These are phyloP conservation scores for Plasmodium cynomolgi DNA, from an alignment of 169 alveolate genomes.

Conservation along the genomic window DNA sequence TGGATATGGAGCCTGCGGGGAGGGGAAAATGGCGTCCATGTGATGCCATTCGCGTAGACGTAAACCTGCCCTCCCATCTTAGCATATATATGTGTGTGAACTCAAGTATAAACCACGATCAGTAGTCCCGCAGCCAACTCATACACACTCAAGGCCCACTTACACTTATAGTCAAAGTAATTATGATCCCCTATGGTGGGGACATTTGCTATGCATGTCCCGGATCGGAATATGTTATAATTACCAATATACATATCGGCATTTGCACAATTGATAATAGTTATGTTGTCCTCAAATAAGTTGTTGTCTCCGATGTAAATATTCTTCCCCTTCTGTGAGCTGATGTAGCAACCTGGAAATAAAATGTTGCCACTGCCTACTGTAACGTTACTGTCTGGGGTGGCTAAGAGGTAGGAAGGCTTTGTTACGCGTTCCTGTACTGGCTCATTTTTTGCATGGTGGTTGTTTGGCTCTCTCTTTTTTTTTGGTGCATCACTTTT, in stretches of 20 bases:
- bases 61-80: neutral
- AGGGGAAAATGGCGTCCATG: neutral
- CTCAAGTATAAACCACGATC: neutral
- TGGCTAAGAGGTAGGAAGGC: neutral
- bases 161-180: constrained; percentile 61
- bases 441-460: neutral
- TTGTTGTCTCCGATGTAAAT: constrained; percentile 47
- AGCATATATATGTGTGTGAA: neutral
- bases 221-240: constrained; percentile 65
- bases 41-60: neutral
- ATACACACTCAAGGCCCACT: neutral
- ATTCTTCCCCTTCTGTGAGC: neutral
- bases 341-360: constrained; percentile 39
- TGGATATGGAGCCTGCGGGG: constrained; percentile 16
- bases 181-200: constrained; percentile 34
- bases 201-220: constrained; percentile 27
- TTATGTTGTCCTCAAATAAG: constrained; percentile 55
- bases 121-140: neutral
- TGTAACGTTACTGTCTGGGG: constrained; percentile 7
- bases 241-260: constrained; percentile 54
- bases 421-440: neutral
- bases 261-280: constrained; percentile 36
- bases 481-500: neutral
- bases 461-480: neutral
- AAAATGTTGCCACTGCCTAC: constrained; percentile 55